Base-by-base conservation (phyloP, 108 stramenopile genomes). In the Fragilaria radians region DNA sequence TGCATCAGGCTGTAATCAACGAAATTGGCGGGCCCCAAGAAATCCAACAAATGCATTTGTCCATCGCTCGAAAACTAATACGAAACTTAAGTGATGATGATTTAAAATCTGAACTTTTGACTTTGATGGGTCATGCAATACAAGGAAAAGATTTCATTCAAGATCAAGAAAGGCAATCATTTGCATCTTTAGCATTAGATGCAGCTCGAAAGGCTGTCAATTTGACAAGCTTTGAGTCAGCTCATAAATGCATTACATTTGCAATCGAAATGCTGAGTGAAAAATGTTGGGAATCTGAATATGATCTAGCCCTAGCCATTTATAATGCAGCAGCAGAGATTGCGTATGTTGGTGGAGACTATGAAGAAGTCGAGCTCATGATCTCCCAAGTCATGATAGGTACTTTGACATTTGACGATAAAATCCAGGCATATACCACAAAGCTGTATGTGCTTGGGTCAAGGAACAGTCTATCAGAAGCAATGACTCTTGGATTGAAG, bases 271-370 rank as follows among this genome's bases (percentile, higher is more conserved):
- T 81, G 21, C 70, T 83, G 22, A 54, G 56, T 3, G 48, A 62
- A 19, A 71, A 68, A 19, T 57, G 59, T 34, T 89, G 87, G 87
- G 28, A 58, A 32, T 45, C 66, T 19, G 29, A 76, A 23, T 89
- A 85, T 52, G 72, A 73, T 52, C 65, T 89, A 7, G 74, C 68
- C 3, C 52, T 89, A 17, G 63, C 54, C 22, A 48, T 89, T 18
- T 66, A 75, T 56, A 76, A 73, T 59, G 70, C 74, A 14, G 66
- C 70, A 5, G 80, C 80, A 11, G 75, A 81, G 54, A 52, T 67
- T 11, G 53, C 66, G 19, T 66, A 70, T 33, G 46, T 49, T n/a
- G 45, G 26, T n/a, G 73, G 69, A 1, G 46, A 74, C 34, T 74
- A 65, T 53, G 66, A 67, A 1, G n/a, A 56, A 1, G 57, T 62